Evolutionary conservation across 257 asterid genomes (phyloP), one percentile per base, ranked within the genome.

Genomic region (Lycium ferocissimum): DNA sequence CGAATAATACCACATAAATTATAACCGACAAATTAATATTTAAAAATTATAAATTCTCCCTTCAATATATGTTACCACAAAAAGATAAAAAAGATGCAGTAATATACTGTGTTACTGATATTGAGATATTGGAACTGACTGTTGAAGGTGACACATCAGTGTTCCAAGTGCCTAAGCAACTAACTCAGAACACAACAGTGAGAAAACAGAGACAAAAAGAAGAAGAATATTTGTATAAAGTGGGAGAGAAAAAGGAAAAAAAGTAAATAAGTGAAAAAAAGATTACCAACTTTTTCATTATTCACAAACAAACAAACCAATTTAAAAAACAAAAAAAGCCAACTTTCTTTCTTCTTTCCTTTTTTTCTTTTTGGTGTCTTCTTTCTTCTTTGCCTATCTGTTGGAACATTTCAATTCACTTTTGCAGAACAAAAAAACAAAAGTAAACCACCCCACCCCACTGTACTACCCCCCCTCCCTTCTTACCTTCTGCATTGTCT

Each of bases 391-490:
- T 75, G 45, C 17, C 81, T 49, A 75, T 75, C 81, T 3, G 13
- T 49, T 75, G 81, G 62, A 75, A 75, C 81, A 47, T 75, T 82
- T 82, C 76, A 49, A 69, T 83, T 82, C 62, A 66, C 85, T 83
- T 83, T 54, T 9, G 80, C 78, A 49, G 38, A 66, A 15, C 63
- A 49, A 66, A 7, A 8, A 11, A 66, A 58, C 84, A 81, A 59
- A 80, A 81, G 71, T 72, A 83, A 67, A 33, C 81, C 59, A 1
- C 54, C 40, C 38, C 22, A 6, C 6, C 8, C 14, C 11, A 1
- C 20, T 9, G 35, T 2, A 14, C 79, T 18, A 17, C 9, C 54
- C 79, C 79, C 37, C 33, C 17, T 70, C 38, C 22, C 15, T 6
- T 62, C 20, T 62, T 62, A 26, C 43, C 40, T 65, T 65, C 7